Evolutionary conservation across 2,329 filamentous ascomycete species (phyloP).

Genomic region (Pseudodiploospora longispora): DNA sequence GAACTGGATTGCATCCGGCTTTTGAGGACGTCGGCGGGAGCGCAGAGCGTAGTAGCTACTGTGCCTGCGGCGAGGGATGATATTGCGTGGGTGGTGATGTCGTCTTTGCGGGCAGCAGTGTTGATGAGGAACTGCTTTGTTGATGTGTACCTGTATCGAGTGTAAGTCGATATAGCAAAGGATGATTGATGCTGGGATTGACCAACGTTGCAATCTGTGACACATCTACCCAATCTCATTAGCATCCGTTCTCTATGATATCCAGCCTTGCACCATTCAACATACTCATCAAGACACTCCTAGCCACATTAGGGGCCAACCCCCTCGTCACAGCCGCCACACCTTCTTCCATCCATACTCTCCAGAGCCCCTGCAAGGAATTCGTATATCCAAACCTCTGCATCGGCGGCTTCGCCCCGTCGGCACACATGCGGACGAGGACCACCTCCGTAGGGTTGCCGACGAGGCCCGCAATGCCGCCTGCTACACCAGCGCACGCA

Average conservation of each 20-base stretch:
- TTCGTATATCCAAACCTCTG: slow-evolving; percentile 33
- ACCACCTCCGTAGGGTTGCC: slow-evolving; percentile 38
- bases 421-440: slow-evolving; percentile 37
- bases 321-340: slow-evolving; percentile 30
- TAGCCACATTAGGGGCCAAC: slow-evolving; percentile 29
- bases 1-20: slow-evolving; percentile 29
- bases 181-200: background rate
- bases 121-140: slow-evolving; percentile 24
- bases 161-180: background rate
- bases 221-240: too few relatives aligned
- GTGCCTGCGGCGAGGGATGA: slow-evolving; percentile 35
- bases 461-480: slow-evolving; percentile 34
- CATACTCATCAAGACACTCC: slow-evolving; percentile 37
- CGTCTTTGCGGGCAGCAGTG: slow-evolving; percentile 23
- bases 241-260: too few relatives aligned
- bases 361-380: slow-evolving; percentile 24
- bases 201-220: slow-evolving; percentile 36
- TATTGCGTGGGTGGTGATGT: slow-evolving; percentile 30
- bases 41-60: slow-evolving; percentile 37
- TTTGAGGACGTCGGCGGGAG: slow-evolving; percentile 37
- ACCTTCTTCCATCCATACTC: slow-evolving; percentile 31
- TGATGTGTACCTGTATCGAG: slow-evolving; percentile 22
- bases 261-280: slow-evolving; percentile 12
- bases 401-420: slow-evolving; percentile 29
- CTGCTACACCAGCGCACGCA: slow-evolving; percentile 30